phyloP scores from a whole-genome alignment of 2,329 filamentous ascomycete species.

The Pseudopithomyces maydicus region DNA sequence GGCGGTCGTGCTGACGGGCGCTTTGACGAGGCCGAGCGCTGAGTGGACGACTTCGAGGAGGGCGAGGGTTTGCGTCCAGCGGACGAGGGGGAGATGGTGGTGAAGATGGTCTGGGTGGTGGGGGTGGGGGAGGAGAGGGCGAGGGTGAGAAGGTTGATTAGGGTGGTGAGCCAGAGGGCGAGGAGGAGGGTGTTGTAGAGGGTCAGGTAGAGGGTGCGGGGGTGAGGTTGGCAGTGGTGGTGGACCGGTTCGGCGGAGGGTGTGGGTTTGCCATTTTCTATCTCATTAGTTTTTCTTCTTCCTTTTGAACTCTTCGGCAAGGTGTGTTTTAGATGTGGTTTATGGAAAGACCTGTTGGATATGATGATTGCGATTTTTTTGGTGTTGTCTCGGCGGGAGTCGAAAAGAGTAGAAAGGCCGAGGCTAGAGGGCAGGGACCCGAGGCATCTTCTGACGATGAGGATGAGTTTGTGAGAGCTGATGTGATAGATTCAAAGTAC shows the following conservation, averaged over 20 bases:
- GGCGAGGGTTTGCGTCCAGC: slow-evolving; percentile 27
- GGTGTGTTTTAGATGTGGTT: too few species aligned
- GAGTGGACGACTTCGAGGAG: slow-evolving; percentile 29
- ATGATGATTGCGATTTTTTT: too few species aligned
- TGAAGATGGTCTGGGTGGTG: slow-evolving; percentile 15
- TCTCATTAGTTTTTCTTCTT: background rate
- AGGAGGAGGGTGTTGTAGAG: slow-evolving; percentile 27
- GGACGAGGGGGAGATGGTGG: slow-evolving; percentile 14
- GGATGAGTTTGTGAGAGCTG: too few species aligned
- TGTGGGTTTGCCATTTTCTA: background rate
- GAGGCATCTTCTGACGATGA: too few species aligned
- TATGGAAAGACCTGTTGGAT: too few species aligned
- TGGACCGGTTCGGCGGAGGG: too few species aligned
- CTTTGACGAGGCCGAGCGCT: slow-evolving; percentile 25
- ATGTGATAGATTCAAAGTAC: too few species aligned
- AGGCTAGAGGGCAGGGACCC: too few species aligned
- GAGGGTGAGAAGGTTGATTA: slow-evolving; percentile 12
- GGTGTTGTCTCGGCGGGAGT: too few species aligned
- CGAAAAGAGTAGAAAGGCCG: too few species aligned
- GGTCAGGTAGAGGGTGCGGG: slow-evolving; percentile 24
- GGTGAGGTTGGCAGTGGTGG: too few species aligned
- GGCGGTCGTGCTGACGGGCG: slow-evolving; percentile 28
- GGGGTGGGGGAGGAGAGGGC: background rate
- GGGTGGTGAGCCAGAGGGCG: slow-evolving; percentile 19
- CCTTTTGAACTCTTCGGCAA: too few species aligned